phyloP scores from a whole-genome alignment of 371 early-diverging fungal species.

The Mucor indicus region DNA sequence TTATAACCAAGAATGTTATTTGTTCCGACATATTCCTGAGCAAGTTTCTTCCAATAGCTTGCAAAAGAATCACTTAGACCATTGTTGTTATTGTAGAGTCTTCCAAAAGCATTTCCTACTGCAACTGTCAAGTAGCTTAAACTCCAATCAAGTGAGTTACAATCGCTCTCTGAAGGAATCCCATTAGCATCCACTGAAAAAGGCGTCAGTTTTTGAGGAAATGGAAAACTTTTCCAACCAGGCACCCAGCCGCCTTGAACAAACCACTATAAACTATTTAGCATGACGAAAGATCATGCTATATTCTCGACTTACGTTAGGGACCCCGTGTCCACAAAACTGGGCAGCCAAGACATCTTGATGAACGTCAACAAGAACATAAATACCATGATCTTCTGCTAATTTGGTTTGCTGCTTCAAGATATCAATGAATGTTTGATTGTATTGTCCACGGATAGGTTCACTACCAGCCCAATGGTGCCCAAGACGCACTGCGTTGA shows the following conservation, averaged over 20 bases:
- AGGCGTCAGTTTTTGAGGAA: conserved; percentile 36
- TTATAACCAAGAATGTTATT: conserved; percentile 58
- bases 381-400: conserved; percentile 44
- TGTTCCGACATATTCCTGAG: conserved; percentile 30
- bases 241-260: conserved; percentile 35
- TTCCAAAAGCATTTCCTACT: conserved; percentile 48
- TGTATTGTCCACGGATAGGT: conserved; percentile 53
- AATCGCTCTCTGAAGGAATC: conserved; percentile 36
- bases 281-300: no score
- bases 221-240: conserved; percentile 28
- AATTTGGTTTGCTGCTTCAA: conserved; percentile 39
- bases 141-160: conserved; percentile 44
- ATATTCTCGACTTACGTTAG: conserved; percentile 30
- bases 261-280: conserved; percentile 39
- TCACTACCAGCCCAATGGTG: conserved; percentile 60
- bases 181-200: conserved; percentile 39
- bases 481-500: conserved; percentile 49
- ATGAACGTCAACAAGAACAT: conserved; percentile 42
- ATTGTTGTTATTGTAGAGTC: conserved; percentile 51
- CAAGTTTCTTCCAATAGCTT: conserved; percentile 48
- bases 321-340: conserved; percentile 55
- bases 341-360: conserved; percentile 45
- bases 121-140: conserved; percentile 42
- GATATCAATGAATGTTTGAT: conserved; percentile 45
- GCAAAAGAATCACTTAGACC: conserved; percentile 48